A percentile compares a stretch with the other conserved stretches of the same genome.
Conservation (phyloP, 163 green algal genomes). For the Prototheca cutis region DNA sequence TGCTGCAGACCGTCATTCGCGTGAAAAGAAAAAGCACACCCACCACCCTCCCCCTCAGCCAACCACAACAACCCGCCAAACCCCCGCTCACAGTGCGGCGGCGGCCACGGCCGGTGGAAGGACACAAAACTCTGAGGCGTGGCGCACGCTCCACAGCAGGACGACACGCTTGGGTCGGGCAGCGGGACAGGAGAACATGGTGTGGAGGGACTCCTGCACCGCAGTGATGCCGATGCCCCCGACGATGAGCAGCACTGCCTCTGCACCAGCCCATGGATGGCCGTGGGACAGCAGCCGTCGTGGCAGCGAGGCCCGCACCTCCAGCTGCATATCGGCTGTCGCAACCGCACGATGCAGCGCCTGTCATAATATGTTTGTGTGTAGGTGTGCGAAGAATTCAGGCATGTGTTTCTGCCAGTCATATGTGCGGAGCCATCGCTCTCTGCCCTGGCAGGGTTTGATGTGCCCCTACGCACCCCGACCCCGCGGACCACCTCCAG, state of each 20-base stretch:
- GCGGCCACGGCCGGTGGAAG: not conserved
- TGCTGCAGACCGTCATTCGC: too few relatives aligned
- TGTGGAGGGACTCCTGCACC: not conserved
- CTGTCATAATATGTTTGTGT: not conserved
- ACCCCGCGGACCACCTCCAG: too few relatives aligned
- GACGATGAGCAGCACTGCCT: not conserved
- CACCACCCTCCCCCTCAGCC: too few relatives aligned
- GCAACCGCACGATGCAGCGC: not conserved
- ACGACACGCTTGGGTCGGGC: not conserved
- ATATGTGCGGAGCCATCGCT: too few relatives aligned
- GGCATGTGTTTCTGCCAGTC: too few relatives aligned
- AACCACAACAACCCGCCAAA: too few relatives aligned
- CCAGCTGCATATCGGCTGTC: not conserved
- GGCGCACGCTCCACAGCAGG: not conserved
- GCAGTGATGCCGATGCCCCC: conserved; percentile 5
- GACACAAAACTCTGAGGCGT: not conserved
- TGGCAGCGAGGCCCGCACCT: not conserved
- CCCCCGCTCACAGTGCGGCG: not conserved
- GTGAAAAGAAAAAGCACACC: too few relatives aligned
- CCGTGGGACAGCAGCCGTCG: not conserved
- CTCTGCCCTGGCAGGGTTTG: too few relatives aligned
- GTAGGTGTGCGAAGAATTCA: too few relatives aligned
- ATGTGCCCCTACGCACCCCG: too few relatives aligned
- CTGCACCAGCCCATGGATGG: not conserved
- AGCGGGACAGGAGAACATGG: not conserved